A percentile compares a stretch with the other conserved stretches of the same genome.
Conservation (phyloP, 163 green algal species). For the Chlamydomonas reinhardtii region DNA sequence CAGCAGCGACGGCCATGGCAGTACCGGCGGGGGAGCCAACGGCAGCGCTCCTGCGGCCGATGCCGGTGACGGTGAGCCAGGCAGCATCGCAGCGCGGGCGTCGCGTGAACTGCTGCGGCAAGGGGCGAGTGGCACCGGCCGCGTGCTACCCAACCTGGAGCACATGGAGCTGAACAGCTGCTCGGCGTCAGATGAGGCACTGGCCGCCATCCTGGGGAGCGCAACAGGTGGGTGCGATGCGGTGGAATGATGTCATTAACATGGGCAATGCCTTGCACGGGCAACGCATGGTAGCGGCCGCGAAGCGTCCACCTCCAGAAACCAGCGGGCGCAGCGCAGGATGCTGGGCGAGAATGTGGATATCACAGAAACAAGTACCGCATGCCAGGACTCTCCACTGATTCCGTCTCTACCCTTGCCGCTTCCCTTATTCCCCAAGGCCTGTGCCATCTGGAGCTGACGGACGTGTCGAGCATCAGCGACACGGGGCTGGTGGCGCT, state of each 20-base stretch:
- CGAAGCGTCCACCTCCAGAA: too few species aligned
- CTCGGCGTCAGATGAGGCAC: background rate
- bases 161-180: conserved; percentile 37
- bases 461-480: conserved; percentile 13
- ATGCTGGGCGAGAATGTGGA: too few species aligned
- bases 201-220: background rate
- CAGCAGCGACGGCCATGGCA: background rate
- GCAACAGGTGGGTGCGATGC: conserved; percentile 11
- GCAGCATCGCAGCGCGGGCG: background rate
- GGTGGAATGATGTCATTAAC: too few species aligned
- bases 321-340: too few species aligned
- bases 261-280: too few species aligned
- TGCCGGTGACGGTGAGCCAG: background rate
- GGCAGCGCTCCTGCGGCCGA: background rate
- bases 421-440: background rate
- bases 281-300: too few species aligned
- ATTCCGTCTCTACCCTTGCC: background rate
- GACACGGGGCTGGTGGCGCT: conserved; percentile 8
- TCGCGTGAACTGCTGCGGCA: background rate
- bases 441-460: conserved; percentile 40
- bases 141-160: conserved; percentile 11
- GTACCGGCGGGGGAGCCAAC: background rate
- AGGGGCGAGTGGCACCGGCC: background rate
- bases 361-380: too few species aligned
- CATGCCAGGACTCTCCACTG: too few species aligned